A percentile compares a stretch with the other conserved stretches of the same genome.
Evolutionary conservation across 768 basidiomycete species (phyloP).

Genomic region (Pisolithus tinctorius): DNA sequence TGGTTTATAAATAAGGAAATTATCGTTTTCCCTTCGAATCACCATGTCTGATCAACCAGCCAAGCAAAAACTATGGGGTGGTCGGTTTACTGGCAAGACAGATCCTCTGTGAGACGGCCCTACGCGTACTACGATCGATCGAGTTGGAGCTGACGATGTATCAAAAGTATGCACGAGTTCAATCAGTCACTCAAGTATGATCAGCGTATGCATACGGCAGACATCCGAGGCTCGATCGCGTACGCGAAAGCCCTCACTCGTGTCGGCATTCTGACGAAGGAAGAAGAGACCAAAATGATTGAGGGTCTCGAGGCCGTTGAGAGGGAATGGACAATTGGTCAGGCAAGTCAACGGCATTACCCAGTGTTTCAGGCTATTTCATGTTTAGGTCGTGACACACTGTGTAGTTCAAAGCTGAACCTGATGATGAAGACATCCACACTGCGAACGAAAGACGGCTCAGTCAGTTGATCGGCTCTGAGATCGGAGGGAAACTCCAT

Average conservation of each 20-base stretch:
- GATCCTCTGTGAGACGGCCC: slow-evolving; percentile 40
- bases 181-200: slow-evolving; percentile 96
- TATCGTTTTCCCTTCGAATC: background rate
- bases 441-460: slow-evolving; percentile 96
- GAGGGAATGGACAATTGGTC: slow-evolving; percentile 78
- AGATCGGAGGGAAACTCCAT: slow-evolving; percentile 88
- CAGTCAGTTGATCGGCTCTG: slow-evolving; percentile 83
- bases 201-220: slow-evolving; percentile 86
- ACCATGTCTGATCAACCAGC: slow-evolving; percentile 37
- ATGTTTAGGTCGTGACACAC: background rate
- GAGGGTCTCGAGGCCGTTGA: slow-evolving; percentile 70
- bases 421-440: slow-evolving; percentile 98
- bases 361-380: background rate
- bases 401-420: slow-evolving; percentile 60
- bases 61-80: slow-evolving; percentile 82
- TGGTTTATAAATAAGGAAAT: background rate
- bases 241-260: slow-evolving; percentile 84
- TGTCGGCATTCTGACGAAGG: slow-evolving; percentile 71
- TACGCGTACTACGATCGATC: too few species aligned
- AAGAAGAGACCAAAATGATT: slow-evolving; percentile 69
- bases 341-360: slow-evolving; percentile 38
- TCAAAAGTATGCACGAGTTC: slow-evolving; percentile 86
- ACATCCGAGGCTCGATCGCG: slow-evolving; percentile 91
- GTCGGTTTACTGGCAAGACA: slow-evolving; percentile 81
- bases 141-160: background rate